phyloP scores from a whole-genome alignment of 768 basidiomycete species.

The Arthromyces matolae region DNA sequence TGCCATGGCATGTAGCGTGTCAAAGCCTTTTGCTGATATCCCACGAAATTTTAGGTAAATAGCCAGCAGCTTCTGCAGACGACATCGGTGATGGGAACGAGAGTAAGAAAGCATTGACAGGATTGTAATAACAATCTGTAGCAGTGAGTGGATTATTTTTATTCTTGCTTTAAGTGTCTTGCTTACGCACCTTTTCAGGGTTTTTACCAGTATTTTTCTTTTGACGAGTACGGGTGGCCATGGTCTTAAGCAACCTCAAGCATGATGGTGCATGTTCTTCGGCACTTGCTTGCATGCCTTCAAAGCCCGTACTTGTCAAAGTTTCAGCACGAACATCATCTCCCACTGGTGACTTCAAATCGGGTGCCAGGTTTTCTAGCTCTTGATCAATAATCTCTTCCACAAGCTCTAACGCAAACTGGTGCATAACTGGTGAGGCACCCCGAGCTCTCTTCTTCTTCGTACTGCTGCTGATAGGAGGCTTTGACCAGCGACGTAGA shows the following conservation, averaged over 20 bases:
- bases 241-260: slow-evolving; percentile 13
- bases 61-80: slow-evolving; percentile 28
- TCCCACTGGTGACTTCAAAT: neutral
- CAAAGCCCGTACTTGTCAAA: neutral
- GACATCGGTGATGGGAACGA: slow-evolving; percentile 22
- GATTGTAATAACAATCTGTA: slow-evolving; percentile 22
- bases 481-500: slow-evolving; percentile 25
- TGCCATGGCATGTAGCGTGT: slow-evolving; percentile 32
- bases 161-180: neutral
- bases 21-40: slow-evolving; percentile 32
- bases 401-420: slow-evolving; percentile 19
- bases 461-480: slow-evolving; percentile 18
- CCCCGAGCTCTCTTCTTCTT: slow-evolving; percentile 16
- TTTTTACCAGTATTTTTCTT: slow-evolving; percentile 15
- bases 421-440: slow-evolving; percentile 16
- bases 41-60: slow-evolving; percentile 37
- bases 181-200: slow-evolving; percentile 19
- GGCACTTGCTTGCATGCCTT: slow-evolving; percentile 6
- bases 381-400: neutral
- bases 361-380: neutral
- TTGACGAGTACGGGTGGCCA: neutral
- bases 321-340: neutral
- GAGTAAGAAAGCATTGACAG: slow-evolving; percentile 26
- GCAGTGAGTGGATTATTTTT: neutral
- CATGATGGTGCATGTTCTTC: slow-evolving; percentile 13